phyloP scores from a whole-genome alignment of 345 rosid species.

The Acer yangbiense region DNA sequence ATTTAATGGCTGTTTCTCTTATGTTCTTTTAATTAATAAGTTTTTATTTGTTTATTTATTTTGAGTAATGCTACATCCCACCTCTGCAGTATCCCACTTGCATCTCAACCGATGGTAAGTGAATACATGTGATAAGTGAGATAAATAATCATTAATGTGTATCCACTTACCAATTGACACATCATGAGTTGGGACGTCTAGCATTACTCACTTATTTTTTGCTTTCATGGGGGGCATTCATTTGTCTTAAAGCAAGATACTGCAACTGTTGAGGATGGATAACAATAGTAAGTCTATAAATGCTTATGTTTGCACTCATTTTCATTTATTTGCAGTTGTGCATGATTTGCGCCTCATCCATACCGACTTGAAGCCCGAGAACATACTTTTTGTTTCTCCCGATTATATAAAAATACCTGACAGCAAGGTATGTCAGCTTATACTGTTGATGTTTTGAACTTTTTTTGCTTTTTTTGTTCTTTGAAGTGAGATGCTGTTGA shows the following conservation, averaged over 20 bases:
- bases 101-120: too few relatives aligned
- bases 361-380: conserved; percentile 75
- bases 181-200: too few relatives aligned
- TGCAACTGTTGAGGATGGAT: conserved; percentile 9
- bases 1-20: conserved; percentile 8
- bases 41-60: neutral
- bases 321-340: conserved; percentile 49
- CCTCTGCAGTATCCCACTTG: too few relatives aligned
- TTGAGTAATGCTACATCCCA: too few relatives aligned
- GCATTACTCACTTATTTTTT: neutral
- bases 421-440: conserved; percentile 43
- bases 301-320: conserved; percentile 12
- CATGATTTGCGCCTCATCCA: conserved; percentile 69
- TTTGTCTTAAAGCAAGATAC: neutral
- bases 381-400: conserved; percentile 58
- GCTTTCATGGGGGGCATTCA: neutral
- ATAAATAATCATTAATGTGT: too few relatives aligned
- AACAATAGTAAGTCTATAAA: neutral
- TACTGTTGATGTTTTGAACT: neutral
- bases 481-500: neutral
- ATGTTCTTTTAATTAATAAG: neutral
- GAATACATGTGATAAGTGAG: too few relatives aligned
- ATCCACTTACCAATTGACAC: too few relatives aligned
- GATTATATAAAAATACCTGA: conserved; percentile 66
- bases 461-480: neutral